Evolutionary conservation across 2,329 filamentous ascomycete genomes (phyloP).

Genomic region (Moelleriella libera): DNA sequence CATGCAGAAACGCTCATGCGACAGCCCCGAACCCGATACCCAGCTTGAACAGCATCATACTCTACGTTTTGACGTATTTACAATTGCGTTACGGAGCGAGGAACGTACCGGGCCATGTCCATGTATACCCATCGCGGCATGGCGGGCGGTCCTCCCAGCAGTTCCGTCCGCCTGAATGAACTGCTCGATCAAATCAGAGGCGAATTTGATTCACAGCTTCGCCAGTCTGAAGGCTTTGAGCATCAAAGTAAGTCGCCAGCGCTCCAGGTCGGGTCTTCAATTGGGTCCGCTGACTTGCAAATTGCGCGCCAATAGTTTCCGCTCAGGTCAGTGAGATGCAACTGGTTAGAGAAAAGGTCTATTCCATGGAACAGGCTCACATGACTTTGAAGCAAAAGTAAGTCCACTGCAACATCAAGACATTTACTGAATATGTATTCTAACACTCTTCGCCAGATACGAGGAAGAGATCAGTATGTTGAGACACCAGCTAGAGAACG

Average conservation of each 20-base stretch:
- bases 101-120: conserved; percentile 30
- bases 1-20: background rate
- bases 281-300: background rate
- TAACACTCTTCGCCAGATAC: conserved; percentile 49
- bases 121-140: conserved; percentile 92
- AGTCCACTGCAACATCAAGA: conserved; percentile 16
- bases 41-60: background rate
- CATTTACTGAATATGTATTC: conserved; percentile 1
- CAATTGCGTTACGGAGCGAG: background rate
- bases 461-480: conserved; percentile 81
- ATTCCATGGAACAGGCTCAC: conserved; percentile 81
- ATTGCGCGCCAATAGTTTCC: conserved; percentile 45
- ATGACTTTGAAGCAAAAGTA: conserved; percentile 85
- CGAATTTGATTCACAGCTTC: conserved; percentile 79
- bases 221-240: conserved; percentile 76
- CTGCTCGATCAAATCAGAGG: conserved; percentile 79
- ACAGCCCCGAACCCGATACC: background rate
- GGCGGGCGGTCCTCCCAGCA: conserved; percentile 49
- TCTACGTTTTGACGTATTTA: background rate
- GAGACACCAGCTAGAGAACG: conserved; percentile 72
- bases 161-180: conserved; percentile 63
- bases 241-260: conserved; percentile 61
- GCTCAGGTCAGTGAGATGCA: conserved; percentile 92
- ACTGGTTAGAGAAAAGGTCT: conserved; percentile 85
- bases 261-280: background rate